phyloP scores from a whole-genome alignment of 2,329 filamentous ascomycete species.

The Leptographium galeiforme region DNA sequence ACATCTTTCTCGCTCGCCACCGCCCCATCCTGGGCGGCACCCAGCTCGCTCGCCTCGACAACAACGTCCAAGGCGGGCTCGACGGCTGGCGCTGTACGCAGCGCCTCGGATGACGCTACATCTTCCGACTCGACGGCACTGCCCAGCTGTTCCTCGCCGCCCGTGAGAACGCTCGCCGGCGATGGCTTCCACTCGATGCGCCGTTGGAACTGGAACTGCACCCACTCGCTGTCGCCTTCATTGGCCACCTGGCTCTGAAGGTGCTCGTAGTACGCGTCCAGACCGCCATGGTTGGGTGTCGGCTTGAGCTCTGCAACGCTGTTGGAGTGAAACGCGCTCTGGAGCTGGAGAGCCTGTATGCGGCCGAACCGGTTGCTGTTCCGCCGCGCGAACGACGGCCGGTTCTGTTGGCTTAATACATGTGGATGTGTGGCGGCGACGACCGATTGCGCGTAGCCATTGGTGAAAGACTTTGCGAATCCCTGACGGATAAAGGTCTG shows the following conservation, averaged over 20 bases:
- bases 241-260: conserved; percentile 64
- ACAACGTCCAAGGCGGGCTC: background rate
- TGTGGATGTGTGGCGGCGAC: conserved; percentile 79
- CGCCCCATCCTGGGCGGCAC: background rate
- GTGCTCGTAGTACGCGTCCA: conserved; percentile 87
- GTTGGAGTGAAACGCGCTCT: conserved; percentile 60
- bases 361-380: conserved; percentile 41
- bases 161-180: conserved; percentile 39
- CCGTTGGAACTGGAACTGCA: conserved; percentile 79
- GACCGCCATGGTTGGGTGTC: conserved; percentile 41
- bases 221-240: conserved; percentile 68
- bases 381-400: conserved; percentile 47
- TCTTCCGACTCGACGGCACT: conserved; percentile 17
- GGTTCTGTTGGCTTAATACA: conserved; percentile 62
- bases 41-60: background rate
- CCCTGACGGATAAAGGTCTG: conserved; percentile 88
- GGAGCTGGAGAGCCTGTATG: conserved; percentile 51
- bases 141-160: conserved; percentile 20
- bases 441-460: conserved; percentile 96
- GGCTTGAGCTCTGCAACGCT: conserved; percentile 43
- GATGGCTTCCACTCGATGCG: conserved; percentile 77
- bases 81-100: conserved; percentile 16
- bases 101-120: conserved; percentile 22
- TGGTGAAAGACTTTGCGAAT: conserved; percentile 91
- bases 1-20: background rate